Base-by-base conservation (phyloP, 257 asterid species). In the Penstemon davidsonii region DNA sequence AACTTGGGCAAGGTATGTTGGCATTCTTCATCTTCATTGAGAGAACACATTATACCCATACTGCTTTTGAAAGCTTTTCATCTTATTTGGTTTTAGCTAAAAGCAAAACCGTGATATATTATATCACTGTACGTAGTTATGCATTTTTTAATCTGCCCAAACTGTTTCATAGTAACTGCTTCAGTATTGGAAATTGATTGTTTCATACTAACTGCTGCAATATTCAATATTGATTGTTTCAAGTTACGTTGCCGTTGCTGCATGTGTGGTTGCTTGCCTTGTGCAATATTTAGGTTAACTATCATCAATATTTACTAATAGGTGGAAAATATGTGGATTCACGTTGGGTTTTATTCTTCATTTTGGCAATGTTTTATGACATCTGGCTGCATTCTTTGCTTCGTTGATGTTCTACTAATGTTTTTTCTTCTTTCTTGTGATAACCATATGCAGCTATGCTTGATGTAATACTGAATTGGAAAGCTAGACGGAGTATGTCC, bases 401-500 rank as follows among this genome's bases (percentile, higher is more conserved):
- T 25, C 33, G 2, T 25, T 25, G 33, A 25, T 25, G 33, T 25
- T 25, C 33, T 25, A 25, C 33, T 25, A 25, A 25, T 25, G 33
- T 25, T 25, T 25, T 25, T 64, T 61, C 53, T 72, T 51, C 25
- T 61, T 69, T 62, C 67, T 60, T 69, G 37, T 78, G 63, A 71
- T 63, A 66, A 69, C 13, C 33, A 53, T 53, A 4, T 37, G 83
- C 92, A 94, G 99, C 96, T 62, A 63, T 88, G 72, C 96, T 94
- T 67, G 99, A 94, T 82, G 90, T 94, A 55, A 84, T 88, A 68
- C 78, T 94, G 68, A 90, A 78, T 76, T 91, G 86, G 82, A 91
- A 94, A 88, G 96, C 99, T 65, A 85, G 99, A 81, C 81, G 67
- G 57, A 90, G 95, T 81, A 94, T 94, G 99, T 75, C 99, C 58